Percentiles rank a stretch among this genome's conserved stretches.
phyloP scores from a whole-genome alignment of 2,329 filamentous ascomycete genomes.

The Emergomyces pasteurianus region DNA sequence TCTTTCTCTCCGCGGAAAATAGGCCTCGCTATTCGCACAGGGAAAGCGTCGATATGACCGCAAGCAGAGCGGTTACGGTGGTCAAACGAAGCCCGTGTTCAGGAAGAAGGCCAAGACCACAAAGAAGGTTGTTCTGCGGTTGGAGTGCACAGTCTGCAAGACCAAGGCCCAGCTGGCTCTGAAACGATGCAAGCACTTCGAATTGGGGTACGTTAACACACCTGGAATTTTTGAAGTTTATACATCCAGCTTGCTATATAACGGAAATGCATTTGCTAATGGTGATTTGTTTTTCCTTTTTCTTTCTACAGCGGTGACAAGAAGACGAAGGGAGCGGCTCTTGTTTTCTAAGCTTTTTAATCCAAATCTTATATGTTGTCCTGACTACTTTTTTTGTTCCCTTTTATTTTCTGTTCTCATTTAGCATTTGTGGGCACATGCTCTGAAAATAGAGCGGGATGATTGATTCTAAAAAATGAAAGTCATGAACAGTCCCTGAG shows the following conservation, averaged over 20 bases:
- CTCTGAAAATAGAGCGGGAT: slow-evolving; percentile 9
- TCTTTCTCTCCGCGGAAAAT: slow-evolving; percentile 3
- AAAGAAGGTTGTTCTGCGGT: slow-evolving; percentile 98
- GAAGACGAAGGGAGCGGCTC: slow-evolving; percentile 99
- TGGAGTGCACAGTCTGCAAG: slow-evolving; percentile 98
- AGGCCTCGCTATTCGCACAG: slow-evolving; percentile 91
- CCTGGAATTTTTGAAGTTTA: background rate
- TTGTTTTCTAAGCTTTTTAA: slow-evolving; percentile 80
- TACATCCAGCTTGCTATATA: background rate
- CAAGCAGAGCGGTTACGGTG: slow-evolving; percentile 99
- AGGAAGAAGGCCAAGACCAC: slow-evolving; percentile 99
- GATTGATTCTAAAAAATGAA: slow-evolving; percentile 10
- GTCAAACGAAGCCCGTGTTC: slow-evolving; percentile 99
- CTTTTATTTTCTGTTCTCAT: slow-evolving; percentile 3
- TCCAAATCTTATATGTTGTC: slow-evolving; percentile 8
- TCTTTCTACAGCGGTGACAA: slow-evolving; percentile 76
- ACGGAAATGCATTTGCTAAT: slow-evolving; percentile 7
- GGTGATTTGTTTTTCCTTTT: slow-evolving; percentile 17
- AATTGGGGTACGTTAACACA: slow-evolving; percentile 68
- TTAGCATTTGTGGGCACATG: slow-evolving; percentile 7
- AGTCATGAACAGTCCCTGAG: slow-evolving; percentile 9
- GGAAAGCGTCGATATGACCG: slow-evolving; percentile 99
- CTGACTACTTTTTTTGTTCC: background rate
- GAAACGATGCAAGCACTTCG: slow-evolving; percentile 99
- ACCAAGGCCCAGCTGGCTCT: slow-evolving; percentile 93